Percentiles rank a stretch among this genome's conserved stretches.
These are phyloP conservation scores for Lagenaria siceraria DNA, from an alignment of 306 rosid species.

Conservation along the genomic window DNA sequence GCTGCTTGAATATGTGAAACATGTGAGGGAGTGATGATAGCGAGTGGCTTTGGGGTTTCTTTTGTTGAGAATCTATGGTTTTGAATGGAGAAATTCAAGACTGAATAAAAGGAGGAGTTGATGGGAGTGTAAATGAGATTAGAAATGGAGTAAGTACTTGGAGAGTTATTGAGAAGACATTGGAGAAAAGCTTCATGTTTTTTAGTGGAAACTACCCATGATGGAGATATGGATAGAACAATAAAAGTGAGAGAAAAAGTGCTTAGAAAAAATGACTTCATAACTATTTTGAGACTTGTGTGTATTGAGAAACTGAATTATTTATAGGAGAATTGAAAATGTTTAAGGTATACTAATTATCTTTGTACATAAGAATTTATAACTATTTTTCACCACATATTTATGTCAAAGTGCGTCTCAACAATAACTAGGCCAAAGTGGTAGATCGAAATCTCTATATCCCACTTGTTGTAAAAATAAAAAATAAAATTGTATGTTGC, in stretches of 20 bases:
- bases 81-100: not conserved
- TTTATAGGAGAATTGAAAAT: not conserved
- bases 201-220: not conserved
- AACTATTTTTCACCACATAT: too few species aligned
- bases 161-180: not conserved
- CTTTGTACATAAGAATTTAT: too few species aligned
- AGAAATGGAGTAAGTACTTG: not conserved
- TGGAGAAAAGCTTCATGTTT: not conserved
- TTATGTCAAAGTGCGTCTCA: too few species aligned
- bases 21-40: not conserved
- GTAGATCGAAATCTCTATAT: too few species aligned
- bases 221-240: not conserved
- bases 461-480: too few species aligned
- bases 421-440: too few species aligned
- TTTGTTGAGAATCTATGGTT: not conserved
- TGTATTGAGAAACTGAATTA: not conserved
- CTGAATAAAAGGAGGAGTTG: not conserved
- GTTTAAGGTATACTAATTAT: too few species aligned
- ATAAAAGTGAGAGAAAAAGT: not conserved
- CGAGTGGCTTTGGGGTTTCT: not conserved
- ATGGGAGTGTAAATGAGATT: not conserved
- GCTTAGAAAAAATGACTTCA: not conserved
- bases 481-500: too few species aligned
- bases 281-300: not conserved
- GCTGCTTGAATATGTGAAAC: not conserved